Conservation (phyloP, 2,329 filamentous ascomycete species). For the Fusarium globosum region DNA sequence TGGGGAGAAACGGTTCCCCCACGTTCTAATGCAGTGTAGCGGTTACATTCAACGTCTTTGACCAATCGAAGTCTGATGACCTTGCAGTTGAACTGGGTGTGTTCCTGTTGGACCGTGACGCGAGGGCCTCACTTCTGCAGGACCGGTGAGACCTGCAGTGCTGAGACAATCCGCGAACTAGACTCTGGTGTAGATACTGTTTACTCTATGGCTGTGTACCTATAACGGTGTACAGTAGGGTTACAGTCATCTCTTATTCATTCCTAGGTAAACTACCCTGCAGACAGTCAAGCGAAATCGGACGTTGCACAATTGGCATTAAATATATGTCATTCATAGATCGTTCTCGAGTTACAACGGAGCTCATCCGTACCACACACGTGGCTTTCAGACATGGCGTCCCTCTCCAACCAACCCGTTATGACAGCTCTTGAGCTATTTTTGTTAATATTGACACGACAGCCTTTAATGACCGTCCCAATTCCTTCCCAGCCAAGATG, state of each 20-base stretch:
- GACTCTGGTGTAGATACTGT: background rate
- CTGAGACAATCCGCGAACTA: background rate
- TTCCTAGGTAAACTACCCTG: background rate
- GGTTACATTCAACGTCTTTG: slow-evolving; percentile 24
- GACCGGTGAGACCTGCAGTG: slow-evolving; percentile 22
- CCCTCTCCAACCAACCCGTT: slow-evolving; percentile 28
- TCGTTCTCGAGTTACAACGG: slow-evolving; percentile 41
- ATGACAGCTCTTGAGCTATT: slow-evolving; percentile 38
- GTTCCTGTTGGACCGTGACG: slow-evolving; percentile 31
- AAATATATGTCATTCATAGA: slow-evolving; percentile 45
- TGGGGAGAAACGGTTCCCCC: slow-evolving; percentile 6
- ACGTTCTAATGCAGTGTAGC: slow-evolving; percentile 14
- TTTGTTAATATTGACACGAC: slow-evolving; percentile 40
- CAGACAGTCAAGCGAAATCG: background rate
- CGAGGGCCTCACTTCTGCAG: slow-evolving; percentile 21
- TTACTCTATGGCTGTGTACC: background rate
- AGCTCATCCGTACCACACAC: slow-evolving; percentile 19
- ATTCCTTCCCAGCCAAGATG: slow-evolving; percentile 40
- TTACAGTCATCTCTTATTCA: background rate
- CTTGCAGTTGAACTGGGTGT: slow-evolving; percentile 20
- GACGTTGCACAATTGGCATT: slow-evolving; percentile 21
- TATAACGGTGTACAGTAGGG: background rate
- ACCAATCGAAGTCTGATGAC: slow-evolving; percentile 26
- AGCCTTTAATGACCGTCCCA: slow-evolving; percentile 39
- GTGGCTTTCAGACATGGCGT: slow-evolving; percentile 20